phyloP scores from a whole-genome alignment of 2,329 filamentous ascomycete genomes.

The Venturia pyrina region DNA sequence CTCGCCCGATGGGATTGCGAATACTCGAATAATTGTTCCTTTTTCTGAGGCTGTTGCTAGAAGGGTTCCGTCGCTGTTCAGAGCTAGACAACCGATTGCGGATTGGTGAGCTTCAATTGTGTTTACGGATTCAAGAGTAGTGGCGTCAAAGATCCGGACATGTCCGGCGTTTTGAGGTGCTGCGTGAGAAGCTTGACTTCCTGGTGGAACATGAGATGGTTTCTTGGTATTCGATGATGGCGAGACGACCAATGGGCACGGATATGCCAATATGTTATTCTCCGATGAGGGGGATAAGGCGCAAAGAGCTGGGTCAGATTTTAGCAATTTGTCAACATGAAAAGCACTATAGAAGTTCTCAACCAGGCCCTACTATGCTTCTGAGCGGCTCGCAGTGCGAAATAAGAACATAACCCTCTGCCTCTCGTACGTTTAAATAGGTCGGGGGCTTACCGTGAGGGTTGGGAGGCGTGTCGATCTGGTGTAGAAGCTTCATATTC shows the following conservation, averaged over 20 bases:
- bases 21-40: conserved; percentile 93
- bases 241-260: conserved; percentile 51
- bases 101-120: conserved; percentile 92
- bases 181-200: conserved; percentile 19
- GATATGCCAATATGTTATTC: conserved; percentile 91
- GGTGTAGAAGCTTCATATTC: conserved; percentile 92
- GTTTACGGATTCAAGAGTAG: conserved; percentile 84
- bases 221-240: conserved; percentile 36
- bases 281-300: conserved; percentile 90
- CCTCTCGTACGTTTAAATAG: neutral
- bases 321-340: neutral
- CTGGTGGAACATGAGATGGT: conserved; percentile 76
- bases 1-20: conserved; percentile 79
- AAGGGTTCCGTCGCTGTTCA: conserved; percentile 86
- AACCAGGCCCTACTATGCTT: conserved; percentile 14
- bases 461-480: conserved; percentile 89
- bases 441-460: conserved; percentile 49
- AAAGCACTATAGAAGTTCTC: neutral
- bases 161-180: conserved; percentile 70
- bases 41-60: conserved; percentile 95
- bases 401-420: neutral
- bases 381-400: neutral
- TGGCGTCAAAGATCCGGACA: conserved; percentile 83
- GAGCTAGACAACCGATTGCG: conserved; percentile 76
- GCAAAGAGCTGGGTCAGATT: conserved; percentile 56